These are phyloP conservation scores for Solanum rostratum DNA, from an alignment of 257 asterid genomes.

Conservation along the genomic window DNA sequence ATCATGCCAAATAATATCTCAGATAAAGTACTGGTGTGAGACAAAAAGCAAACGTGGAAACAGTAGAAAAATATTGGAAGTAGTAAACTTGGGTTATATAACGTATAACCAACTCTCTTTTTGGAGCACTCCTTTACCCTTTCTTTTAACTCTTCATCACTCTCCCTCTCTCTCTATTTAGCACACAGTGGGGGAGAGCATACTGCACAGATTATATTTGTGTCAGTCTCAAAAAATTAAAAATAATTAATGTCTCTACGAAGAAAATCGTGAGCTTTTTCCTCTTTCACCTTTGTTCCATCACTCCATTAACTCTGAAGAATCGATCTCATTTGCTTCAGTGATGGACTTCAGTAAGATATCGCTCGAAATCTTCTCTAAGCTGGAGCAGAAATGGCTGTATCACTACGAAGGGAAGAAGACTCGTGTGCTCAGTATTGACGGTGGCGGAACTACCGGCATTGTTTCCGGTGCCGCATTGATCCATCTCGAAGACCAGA, in stretches of 20 bases:
- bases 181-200: neutral
- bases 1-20: too few species aligned
- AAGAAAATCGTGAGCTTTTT: slow-evolving; percentile 39
- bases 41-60: neutral
- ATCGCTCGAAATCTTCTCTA: slow-evolving; percentile 76
- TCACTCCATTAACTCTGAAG: neutral
- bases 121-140: neutral
- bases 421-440: slow-evolving; percentile 66
- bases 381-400: slow-evolving; percentile 90
- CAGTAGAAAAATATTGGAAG: neutral
- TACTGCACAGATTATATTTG: neutral
- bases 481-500: slow-evolving; percentile 71
- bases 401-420: slow-evolving; percentile 68
- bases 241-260: slow-evolving; percentile 37
- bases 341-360: slow-evolving; percentile 65
- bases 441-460: slow-evolving; percentile 73
- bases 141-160: neutral
- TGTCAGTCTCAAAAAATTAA: neutral
- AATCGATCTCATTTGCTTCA: neutral
- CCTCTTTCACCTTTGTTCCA: slow-evolving; percentile 37
- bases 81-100: neutral
- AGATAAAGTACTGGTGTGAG: neutral
- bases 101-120: neutral
- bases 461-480: slow-evolving; percentile 52
- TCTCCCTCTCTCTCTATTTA: neutral